Conservation (phyloP, 129 eudicot species). For the Centaurea solstitialis region DNA sequence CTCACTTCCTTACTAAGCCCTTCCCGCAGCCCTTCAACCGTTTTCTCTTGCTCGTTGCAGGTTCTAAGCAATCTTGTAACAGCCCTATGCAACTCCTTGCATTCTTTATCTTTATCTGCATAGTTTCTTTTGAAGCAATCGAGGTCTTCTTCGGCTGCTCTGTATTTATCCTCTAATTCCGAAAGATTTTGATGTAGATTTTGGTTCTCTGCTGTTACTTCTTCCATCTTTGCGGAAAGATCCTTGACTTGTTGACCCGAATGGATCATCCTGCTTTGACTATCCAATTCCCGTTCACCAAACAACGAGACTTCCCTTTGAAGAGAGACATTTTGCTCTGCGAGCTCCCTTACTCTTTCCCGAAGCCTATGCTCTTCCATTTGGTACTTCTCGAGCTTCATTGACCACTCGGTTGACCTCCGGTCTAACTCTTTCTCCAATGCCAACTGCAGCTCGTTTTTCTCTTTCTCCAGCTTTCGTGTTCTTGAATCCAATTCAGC, state of each 20-base stretch:
- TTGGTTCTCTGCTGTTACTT: conserved; percentile 50
- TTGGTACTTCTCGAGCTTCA: conserved; percentile 79
- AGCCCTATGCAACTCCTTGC: conserved; percentile 79
- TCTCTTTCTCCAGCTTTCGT: conserved; percentile 76
- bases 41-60: conserved; percentile 81
- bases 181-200: conserved; percentile 43
- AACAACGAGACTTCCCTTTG: conserved; percentile 83
- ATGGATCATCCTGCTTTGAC: conserved; percentile 36
- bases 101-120: conserved; percentile 76
- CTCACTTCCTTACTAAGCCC: conserved; percentile 57
- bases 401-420: conserved; percentile 90
- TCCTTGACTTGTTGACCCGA: conserved; percentile 67
- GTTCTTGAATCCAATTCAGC: conserved; percentile 50
- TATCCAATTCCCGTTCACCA: conserved; percentile 65
- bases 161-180: conserved; percentile 53
- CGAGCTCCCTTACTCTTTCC: conserved; percentile 91
- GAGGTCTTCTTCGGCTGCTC: conserved; percentile 68
- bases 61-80: conserved; percentile 68
- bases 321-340: conserved; percentile 92
- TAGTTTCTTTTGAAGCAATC: conserved; percentile 57
- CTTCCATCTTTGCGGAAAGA: conserved; percentile 50
- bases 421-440: conserved; percentile 87
- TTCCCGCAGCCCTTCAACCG: conserved; percentile 72
- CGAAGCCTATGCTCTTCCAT: conserved; percentile 91
- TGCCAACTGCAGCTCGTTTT: conserved; percentile 62